phyloP scores from a whole-genome alignment of 257 asterid species.

The Solanum clarkiae region DNA sequence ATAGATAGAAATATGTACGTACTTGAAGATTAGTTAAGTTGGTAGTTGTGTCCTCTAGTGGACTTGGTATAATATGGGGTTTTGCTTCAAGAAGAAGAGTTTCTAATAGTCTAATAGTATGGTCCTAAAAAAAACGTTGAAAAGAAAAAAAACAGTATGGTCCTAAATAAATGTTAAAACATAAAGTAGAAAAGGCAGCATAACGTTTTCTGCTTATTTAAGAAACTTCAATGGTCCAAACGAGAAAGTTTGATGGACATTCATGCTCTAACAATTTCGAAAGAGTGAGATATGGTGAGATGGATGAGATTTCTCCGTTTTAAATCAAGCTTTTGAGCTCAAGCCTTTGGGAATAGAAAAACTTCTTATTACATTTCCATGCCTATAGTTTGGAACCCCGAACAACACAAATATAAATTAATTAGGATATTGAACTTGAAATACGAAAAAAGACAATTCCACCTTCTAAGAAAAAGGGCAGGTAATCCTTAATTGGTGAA shows the following conservation, averaged over 20 bases:
- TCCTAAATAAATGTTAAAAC: neutral
- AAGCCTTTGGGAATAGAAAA: neutral
- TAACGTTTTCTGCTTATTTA: neutral
- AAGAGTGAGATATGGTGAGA: fast-evolving
- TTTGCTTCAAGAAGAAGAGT: neutral
- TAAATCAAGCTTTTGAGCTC: neutral
- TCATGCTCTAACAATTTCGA: neutral
- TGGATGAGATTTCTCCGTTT: neutral
- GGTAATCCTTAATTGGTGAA: neutral
- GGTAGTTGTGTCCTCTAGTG: neutral
- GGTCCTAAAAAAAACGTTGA: neutral
- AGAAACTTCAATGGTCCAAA: neutral
- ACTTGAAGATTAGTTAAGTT: neutral
- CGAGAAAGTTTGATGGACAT: neutral
- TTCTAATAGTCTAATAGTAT: neutral
- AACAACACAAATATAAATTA: neutral
- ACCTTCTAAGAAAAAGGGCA: neutral
- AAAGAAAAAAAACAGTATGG: neutral
- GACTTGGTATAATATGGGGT: neutral
- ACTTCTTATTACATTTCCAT: neutral
- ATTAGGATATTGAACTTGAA: neutral
- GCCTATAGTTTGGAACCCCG: no score
- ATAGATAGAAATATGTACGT: no score
- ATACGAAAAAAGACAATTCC: neutral
- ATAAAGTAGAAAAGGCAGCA: neutral